These are phyloP conservation scores for Phytophthora pluvialis DNA, from an alignment of 352 stramenopile genomes.

Conservation along the genomic window DNA sequence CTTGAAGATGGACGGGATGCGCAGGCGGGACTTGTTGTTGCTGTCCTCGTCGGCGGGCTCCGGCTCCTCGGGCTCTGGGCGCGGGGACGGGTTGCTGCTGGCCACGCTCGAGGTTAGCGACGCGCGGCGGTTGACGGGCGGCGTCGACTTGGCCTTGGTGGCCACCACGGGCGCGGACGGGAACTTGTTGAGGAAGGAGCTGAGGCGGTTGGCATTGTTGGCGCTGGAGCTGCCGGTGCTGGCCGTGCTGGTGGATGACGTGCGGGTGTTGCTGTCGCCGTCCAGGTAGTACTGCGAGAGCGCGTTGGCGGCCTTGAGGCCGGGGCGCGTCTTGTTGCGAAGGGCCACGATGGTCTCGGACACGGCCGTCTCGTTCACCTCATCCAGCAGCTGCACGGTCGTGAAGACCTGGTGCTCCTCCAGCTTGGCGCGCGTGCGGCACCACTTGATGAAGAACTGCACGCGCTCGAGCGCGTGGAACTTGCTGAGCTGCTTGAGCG, in stretches of 20 bases:
- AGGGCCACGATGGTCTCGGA: conserved; percentile 66
- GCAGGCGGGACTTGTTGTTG: conserved; percentile 46
- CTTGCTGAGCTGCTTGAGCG: conserved; percentile 70
- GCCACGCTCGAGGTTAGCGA: conserved; percentile 44
- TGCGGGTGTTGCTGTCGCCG: conserved; percentile 22
- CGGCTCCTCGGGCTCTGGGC: conserved; percentile 30
- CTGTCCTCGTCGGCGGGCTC: conserved; percentile 31
- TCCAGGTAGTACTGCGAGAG: conserved; percentile 44
- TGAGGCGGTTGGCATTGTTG: conserved; percentile 57
- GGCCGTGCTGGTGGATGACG: conserved; percentile 24
- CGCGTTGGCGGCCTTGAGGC: conserved; percentile 30
- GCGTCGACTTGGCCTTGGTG: conserved; percentile 32
- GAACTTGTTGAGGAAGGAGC: conserved; percentile 75
- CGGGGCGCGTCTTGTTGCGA: conserved; percentile 59
- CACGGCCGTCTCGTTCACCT: conserved; percentile 73
- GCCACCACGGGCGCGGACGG: conserved; percentile 39
- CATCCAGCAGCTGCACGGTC: conserved; percentile 81
- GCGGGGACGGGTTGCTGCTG: conserved; percentile 38
- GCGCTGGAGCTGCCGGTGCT: conserved; percentile 32
- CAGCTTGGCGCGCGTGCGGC: conserved; percentile 52
- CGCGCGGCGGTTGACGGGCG: conserved; percentile 27
- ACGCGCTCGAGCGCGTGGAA: conserved; percentile 86
- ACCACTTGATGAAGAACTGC: conserved; percentile 90
- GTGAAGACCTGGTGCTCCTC: conserved; percentile 83
- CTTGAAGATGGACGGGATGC: conserved; percentile 67